These are phyloP conservation scores for Cryptococcus sp. DNA, from an alignment of 1,284 basidiomycete genomes.

Conservation along the genomic window DNA sequence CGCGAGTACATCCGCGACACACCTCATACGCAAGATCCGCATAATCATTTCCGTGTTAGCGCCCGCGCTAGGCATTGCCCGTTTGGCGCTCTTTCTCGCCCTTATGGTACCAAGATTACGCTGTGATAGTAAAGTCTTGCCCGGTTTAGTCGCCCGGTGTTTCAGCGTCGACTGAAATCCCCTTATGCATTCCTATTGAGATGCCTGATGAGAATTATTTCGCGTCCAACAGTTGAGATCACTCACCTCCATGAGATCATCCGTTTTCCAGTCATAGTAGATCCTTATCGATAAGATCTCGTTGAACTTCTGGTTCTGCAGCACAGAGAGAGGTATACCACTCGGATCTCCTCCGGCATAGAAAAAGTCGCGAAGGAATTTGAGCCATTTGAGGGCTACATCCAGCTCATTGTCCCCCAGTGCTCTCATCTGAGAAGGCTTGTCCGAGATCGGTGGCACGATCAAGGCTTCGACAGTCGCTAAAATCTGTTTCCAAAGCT, in stretches of 20 bases:
- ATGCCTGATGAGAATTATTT: conserved; percentile 19
- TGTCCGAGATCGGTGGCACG: conserved; percentile 86
- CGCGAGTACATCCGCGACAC: conserved; percentile 34
- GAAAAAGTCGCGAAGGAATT: conserved; percentile 95
- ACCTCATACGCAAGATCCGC: conserved; percentile 91
- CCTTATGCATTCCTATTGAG: conserved; percentile 77
- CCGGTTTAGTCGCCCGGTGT: conserved; percentile 73
- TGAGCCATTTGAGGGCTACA: conserved; percentile 97
- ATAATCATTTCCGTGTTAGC: conserved; percentile 82
- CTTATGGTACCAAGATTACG: conserved; percentile 92
- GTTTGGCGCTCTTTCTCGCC: conserved; percentile 90
- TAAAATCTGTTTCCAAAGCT: conserved; percentile 96
- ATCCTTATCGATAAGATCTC: conserved; percentile 85
- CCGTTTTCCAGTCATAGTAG: conserved; percentile 94
- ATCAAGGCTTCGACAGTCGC: conserved; percentile 83
- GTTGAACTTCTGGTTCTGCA: conserved; percentile 97
- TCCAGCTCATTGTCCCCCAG: conserved; percentile 94
- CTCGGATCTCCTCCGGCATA: conserved; percentile 90
- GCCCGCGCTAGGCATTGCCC: conserved; percentile 66
- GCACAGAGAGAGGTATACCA: conserved; percentile 72
- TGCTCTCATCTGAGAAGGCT: conserved; percentile 86
- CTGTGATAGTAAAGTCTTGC: conserved; percentile 83
- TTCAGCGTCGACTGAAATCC: conserved; percentile 72
- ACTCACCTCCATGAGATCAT: conserved; percentile 77
- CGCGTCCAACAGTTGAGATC: conserved; percentile 68